Evolutionary conservation across 2,329 filamentous ascomycete species (phyloP), one percentile per base, ranked within the genome.

Genomic region (Phoma sp.): DNA sequence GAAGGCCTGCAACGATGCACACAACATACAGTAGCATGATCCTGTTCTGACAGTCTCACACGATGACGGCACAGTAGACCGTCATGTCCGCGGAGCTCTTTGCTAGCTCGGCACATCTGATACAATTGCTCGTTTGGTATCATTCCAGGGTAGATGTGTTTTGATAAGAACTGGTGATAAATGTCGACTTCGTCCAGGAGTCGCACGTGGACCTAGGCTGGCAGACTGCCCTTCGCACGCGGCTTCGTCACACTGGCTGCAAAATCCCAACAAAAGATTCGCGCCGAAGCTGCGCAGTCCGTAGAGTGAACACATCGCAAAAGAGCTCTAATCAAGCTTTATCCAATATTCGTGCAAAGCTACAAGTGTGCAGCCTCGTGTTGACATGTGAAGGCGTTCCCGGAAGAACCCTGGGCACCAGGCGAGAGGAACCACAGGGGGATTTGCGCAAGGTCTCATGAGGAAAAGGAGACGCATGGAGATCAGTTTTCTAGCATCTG

Each of bases 391-490:
- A 29, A 29, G 12, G 28, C 28, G 4, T 29, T 6, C 5, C 33
- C 18, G 2, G 4, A 23, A 4, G 12, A 23, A 7, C 18, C 9
- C 14, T 20, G 15, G 17, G 9, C 10, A 14, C 21, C 32, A 47
- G 23, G 48, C 28, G 29, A 26, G 14, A 48, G 37, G 30, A 11
- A 20, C 12, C 37, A 23, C 37, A 48, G 39, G 39, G 40, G 28
- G 45, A 54, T 54, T 36, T 45, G 51, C 45, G 14, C 51, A 54
- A 33, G 51, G 51, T 39, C 30, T 10, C 21, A 33, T 32, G 34
- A 34, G 21, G 42, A 21, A 46, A 14, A 33, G 23, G 32, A 15
- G 38, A 20, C 30, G n/a, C 32, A 47, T 34, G 45, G 32, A 43
- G 33, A 11, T 47, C 43, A 26, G 37, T 7, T 12, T 34, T 47